Percentiles rank a stretch among this genome's conserved stretches.
Conservation (phyloP, 2,329 filamentous ascomycete genomes). For the Decorospora gaudefroyi region DNA sequence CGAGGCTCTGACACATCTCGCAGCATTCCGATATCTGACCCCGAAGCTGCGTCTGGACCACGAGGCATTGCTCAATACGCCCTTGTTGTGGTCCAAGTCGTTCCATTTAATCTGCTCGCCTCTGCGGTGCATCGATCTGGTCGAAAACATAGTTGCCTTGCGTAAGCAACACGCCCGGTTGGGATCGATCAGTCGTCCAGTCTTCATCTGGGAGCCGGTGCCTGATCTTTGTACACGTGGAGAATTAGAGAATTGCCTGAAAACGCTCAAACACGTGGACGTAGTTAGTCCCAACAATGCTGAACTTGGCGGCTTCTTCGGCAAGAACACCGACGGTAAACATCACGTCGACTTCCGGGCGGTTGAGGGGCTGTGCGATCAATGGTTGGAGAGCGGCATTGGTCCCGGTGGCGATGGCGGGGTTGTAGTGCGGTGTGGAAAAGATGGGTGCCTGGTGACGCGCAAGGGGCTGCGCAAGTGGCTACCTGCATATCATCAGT, state of each 20-base stretch:
- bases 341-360: conserved; percentile 45
- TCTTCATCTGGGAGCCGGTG: conserved; percentile 94
- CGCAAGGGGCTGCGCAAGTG: conserved; percentile 57
- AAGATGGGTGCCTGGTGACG: conserved; percentile 67
- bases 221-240: conserved; percentile 82
- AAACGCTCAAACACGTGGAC: conserved; percentile 60
- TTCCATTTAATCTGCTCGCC: conserved; percentile 91
- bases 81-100: conserved; percentile 70
- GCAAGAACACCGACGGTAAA: conserved; percentile 46
- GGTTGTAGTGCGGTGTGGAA: conserved; percentile 71
- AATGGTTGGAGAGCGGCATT: conserved; percentile 47
- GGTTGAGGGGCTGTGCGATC: conserved; percentile 50
- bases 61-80: conserved; percentile 64
- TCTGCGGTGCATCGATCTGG: conserved; percentile 73
- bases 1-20: neutral
- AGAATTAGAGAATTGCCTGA: conserved; percentile 58
- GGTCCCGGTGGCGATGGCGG: conserved; percentile 52
- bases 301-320: conserved; percentile 87
- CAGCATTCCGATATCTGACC: conserved; percentile 83
- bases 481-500: conserved; percentile 75
- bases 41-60: conserved; percentile 82
- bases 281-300: conserved; percentile 80
- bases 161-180: conserved; percentile 47
- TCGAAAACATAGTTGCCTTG: conserved; percentile 67
- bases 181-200: conserved; percentile 52